A percentile compares a stretch with the other conserved stretches of the same genome.
Evolutionary conservation across 169 alveolate genomes (phyloP).

Genomic region (Plasmodium inui): DNA sequence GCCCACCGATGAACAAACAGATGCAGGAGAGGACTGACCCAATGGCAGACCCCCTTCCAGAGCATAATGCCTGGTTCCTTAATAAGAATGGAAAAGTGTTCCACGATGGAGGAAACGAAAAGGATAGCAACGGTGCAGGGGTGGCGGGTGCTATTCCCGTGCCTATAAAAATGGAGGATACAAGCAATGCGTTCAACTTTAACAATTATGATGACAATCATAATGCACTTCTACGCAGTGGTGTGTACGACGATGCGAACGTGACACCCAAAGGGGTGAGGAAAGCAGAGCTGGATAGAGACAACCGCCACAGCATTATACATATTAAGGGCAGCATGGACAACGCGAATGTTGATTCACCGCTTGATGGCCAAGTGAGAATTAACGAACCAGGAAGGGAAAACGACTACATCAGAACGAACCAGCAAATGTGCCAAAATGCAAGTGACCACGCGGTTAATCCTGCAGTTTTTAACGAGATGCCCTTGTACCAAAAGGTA

Average conservation of each 20-base stretch:
- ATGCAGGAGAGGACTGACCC: neutral
- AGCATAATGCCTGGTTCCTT: neutral
- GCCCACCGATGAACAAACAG: neutral
- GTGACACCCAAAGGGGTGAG: neutral
- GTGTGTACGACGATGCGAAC: neutral
- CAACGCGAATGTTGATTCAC: neutral
- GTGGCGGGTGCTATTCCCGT: neutral
- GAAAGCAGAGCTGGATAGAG: neutral
- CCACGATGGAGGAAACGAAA: neutral
- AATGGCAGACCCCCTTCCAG: neutral
- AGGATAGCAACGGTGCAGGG: neutral
- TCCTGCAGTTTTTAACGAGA: neutral
- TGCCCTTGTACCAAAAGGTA: neutral
- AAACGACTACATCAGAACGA: neutral
- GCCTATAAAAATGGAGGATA: neutral
- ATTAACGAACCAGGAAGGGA: neutral
- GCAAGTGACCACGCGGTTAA: neutral
- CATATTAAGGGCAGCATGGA: neutral
- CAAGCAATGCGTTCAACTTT: neutral
- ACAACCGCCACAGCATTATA: neutral
- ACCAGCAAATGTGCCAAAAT: neutral
- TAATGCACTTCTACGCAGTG: neutral
- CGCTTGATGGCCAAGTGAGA: neutral
- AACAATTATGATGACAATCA: neutral
- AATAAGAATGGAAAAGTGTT: neutral